These are phyloP conservation scores for Mucor lusitanicus DNA, from an alignment of 371 early-diverging fungal species.

Conservation along the genomic window DNA sequence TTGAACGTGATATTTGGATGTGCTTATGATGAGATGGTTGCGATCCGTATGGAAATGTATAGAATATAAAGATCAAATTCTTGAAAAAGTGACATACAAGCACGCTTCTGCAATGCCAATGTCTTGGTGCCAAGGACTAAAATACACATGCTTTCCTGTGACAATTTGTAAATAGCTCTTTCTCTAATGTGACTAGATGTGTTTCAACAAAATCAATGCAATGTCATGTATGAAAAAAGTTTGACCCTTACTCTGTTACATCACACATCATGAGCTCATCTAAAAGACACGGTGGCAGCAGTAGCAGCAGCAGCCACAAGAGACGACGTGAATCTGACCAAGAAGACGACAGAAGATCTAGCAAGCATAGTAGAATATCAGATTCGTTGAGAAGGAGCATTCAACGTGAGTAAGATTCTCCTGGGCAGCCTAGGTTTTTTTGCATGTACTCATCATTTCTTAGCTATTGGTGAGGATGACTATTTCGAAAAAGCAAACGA, in stretches of 20 bases:
- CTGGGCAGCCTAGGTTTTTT: too few relatives aligned
- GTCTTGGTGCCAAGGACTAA: background rate
- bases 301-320: background rate
- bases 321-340: background rate
- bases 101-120: background rate
- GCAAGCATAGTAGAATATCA: background rate
- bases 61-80: too few relatives aligned
- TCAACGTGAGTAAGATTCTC: background rate
- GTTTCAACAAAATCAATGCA: background rate
- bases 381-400: background rate
- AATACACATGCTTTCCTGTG: background rate
- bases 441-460: background rate
- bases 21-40: background rate
- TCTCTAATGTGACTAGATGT: background rate
- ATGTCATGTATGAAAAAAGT: background rate
- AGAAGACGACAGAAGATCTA: background rate
- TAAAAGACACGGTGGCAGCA: slow-evolving; percentile 1
- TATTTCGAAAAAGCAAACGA: slow-evolving; percentile 78
- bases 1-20: background rate
- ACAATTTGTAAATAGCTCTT: too few relatives aligned
- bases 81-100: background rate
- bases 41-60: background rate
- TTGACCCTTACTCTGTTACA: background rate
- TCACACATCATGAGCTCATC: background rate
- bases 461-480: slow-evolving; percentile 69